Evolutionary conservation across 129 eudicot species (phyloP), one percentile per base, ranked within the genome.

Genomic region (Smallanthus sonchifolius): DNA sequence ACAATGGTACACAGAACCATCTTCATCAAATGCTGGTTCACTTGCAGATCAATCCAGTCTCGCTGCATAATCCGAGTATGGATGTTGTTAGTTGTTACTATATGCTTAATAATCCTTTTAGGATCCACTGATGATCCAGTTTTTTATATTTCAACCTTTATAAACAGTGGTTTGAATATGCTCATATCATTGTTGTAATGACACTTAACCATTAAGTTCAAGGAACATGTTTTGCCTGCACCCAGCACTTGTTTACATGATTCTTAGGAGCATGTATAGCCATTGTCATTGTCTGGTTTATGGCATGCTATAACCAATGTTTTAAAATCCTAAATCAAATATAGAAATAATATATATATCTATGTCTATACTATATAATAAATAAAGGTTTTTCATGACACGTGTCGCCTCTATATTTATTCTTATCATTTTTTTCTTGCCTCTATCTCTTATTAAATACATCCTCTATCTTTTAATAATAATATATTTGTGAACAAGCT

Each of bases 1-100:
- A 20, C 83, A 86, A 63, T 93, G 98, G 96, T 93, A 93, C 73
- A 20, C 77, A 39, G 96, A 93, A 79, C 87, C 96, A 32, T 78
- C 75, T 47, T 75, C 91, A 5, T 71, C 73, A 3, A 69, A 54
- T 75, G 80, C 74, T 24, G 51, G 44, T 52, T 69, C 82, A 15
- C 65, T 65, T 69, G 61, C 76, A 19, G 90, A 80, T 52, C 51
- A 48, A 73, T 77, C 85, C 38, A 51, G 62, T 44, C 73, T 11
- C 51, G 67, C 65, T 28, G 78, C 51, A 6, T 80, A 72, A 75
- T 39, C 30, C 0, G 6, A 49, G 36, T 20, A 51, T 9, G 59
- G 59, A 24, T 24, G 69, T 11, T 55, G 63, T 44, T 74, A 70
- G 8, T 14, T 47, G 63, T 44, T 74, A 70, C 7, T 72, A 62